Evolutionary conservation across 352 stramenopile genomes (phyloP), one percentile per base, ranked within the genome.

Genomic region (Pythium biforme): DNA sequence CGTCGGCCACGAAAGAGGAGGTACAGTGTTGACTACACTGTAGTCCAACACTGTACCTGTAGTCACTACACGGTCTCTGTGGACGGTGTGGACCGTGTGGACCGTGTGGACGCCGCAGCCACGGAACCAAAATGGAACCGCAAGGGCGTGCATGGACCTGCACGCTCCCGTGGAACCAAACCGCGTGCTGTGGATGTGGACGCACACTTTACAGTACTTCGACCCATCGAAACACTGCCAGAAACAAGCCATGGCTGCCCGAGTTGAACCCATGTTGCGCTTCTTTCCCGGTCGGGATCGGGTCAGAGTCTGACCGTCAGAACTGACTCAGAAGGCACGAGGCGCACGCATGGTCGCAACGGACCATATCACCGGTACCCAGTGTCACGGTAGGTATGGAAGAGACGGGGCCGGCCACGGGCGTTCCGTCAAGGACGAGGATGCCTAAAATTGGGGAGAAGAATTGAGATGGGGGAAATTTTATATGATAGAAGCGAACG

Each of bases 141-240:
- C 34, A 4, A 5, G 34, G 3, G 34, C 12, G 7, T 10, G 34
- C 34, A 41, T 41, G 34, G 34, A 41, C 14, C 5, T 3, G 14
- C 34, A 41, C 14, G 34, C 2, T 4, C 7, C 34, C 34, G 34
- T 19, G 34, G 34, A 14, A 41, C 29, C 29, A 34, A 10, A 10
- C 5, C 4, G 10, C 29, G 29, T 10, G 29, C 4, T 10, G 29
- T 34, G 29, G 5, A 34, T 34, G 29, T 10, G 10, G 29, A 34
- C 10, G 29, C 29, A 10, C 29, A 34, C 29, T 34, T 10, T 41
- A 41, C 34, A 11, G 34, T 41, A 41, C 34, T 41, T 50, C 49
- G 49, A 43, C 49, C 49, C 49, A 56, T 45, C 49, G 49, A 56
- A 56, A 56, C 7, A 14, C 8, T 33, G 29, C 33, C 49, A 41